Percentiles rank a stretch among this genome's conserved stretches.
These are phyloP conservation scores for Dictyophora rubrovolvata DNA, from an alignment of 768 basidiomycete species.

Conservation along the genomic window DNA sequence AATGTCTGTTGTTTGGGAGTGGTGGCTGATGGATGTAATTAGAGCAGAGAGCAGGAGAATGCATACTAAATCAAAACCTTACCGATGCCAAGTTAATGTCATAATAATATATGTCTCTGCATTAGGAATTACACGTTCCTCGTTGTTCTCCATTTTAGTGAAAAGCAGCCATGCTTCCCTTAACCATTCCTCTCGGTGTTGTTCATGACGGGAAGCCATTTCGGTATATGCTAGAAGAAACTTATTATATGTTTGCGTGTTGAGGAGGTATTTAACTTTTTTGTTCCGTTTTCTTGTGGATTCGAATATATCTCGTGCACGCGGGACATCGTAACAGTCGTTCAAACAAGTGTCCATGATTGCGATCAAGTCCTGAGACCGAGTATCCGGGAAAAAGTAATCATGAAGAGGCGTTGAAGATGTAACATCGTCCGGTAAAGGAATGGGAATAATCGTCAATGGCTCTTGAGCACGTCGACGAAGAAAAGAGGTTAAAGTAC, in stretches of 20 bases:
- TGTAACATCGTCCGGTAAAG: conserved; percentile 41
- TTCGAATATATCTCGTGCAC: conserved; percentile 67
- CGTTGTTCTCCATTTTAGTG: conserved; percentile 38
- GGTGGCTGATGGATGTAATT: conserved; percentile 13
- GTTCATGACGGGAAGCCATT: conserved; percentile 42
- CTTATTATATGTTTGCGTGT: conserved; percentile 46
- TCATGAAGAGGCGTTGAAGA: conserved; percentile 28
- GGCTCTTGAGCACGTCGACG: conserved; percentile 25
- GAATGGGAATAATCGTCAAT: conserved; percentile 57
- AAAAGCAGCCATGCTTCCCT: conserved; percentile 55
- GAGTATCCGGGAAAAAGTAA: conserved; percentile 53
- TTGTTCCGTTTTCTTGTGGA: conserved; percentile 33
- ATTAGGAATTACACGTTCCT: conserved; percentile 40
- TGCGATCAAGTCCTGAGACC: conserved; percentile 57
- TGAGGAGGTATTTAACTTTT: conserved; percentile 35
- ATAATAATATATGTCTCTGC: conserved; percentile 58
- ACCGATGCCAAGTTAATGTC: conserved; percentile 51
- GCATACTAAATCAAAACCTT: conserved; percentile 14
- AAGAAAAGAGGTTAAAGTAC: conserved; percentile 43
- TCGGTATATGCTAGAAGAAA: conserved; percentile 56
- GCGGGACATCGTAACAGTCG: conserved; percentile 62
- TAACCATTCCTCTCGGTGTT: conserved; percentile 44
- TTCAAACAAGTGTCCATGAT: conserved; percentile 80
- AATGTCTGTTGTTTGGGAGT: conserved; percentile 2
- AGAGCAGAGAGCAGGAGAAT: neutral